Percentiles rank a stretch among this genome's conserved stretches.
Evolutionary conservation across 2,329 filamentous ascomycete species (phyloP).

Genomic region (Pezicula carpinea): DNA sequence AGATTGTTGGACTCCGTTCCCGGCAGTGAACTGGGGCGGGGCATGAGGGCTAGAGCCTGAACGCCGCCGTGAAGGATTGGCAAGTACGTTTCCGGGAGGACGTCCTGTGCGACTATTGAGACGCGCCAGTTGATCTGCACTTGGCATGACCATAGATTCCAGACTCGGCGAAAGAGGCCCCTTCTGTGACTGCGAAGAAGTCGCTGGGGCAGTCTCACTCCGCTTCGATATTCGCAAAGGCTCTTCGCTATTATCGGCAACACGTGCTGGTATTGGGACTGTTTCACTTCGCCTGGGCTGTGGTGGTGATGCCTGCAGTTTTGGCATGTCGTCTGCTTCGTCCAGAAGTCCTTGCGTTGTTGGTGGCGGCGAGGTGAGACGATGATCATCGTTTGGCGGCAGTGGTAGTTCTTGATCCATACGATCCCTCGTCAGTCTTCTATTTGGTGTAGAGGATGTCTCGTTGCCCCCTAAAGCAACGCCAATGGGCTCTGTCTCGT

Average conservation of each 20-base stretch:
- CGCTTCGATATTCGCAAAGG: constrained; percentile 14
- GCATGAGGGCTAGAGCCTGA: constrained; percentile 10
- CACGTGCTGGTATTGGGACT: constrained; percentile 8
- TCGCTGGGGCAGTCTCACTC: constrained; percentile 17
- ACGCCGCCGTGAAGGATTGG: constrained; percentile 22
- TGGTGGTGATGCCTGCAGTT: constrained; percentile 6
- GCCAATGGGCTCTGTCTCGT: background rate
- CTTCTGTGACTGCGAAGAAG: constrained; percentile 1
- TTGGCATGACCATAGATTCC: constrained; percentile 15
- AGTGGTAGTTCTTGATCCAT: constrained; percentile 15
- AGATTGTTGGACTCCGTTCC: background rate
- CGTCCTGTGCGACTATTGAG: constrained; percentile 27
- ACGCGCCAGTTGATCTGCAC: constrained; percentile 24
- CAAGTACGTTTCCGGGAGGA: constrained; percentile 14
- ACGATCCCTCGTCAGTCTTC: constrained; percentile 1
- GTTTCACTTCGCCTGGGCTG: constrained; percentile 17
- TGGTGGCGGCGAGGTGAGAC: constrained; percentile 15
- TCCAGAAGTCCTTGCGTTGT: constrained; percentile 8
- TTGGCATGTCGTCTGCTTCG: constrained; percentile 10
- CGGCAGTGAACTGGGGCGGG: background rate
- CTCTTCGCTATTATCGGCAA: constrained; percentile 7
- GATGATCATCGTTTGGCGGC: constrained; percentile 17
- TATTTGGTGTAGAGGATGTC: background rate
- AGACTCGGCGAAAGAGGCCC: background rate
- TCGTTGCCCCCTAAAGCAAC: background rate